Evolutionary conservation across 208 protist species (phyloP), one percentile per base, ranked within the genome.

Genomic region (Leishmania turanica): DNA sequence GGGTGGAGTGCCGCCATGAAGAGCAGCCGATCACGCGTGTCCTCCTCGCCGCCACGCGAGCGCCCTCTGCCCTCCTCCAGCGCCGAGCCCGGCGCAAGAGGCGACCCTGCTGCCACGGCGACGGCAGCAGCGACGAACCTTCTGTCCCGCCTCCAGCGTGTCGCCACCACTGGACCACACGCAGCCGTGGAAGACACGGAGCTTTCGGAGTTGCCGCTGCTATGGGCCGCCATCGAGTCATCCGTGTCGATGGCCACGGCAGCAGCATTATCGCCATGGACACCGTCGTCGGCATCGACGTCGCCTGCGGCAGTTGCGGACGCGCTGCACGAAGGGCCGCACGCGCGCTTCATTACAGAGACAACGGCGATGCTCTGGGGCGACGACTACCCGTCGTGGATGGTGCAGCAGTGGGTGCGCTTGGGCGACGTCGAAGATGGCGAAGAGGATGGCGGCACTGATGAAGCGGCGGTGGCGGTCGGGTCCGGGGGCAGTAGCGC

Each of bases 381-480:
- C 13, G 77, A 62, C 6, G 78, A 79, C 45, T 86, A 86, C 60
- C 82, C 82, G 21, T 31, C 62, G 1, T 86, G 82, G 82, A 68
- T 86, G 78, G 65, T 75, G 73, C 74, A 79, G 40, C 73, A 66
- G 77, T 86, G 82, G 82, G 37, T 77, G 72, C 78, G 75, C 13
- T 75, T 69, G 34, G 77, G n/a, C 7, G 78, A 75, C 71, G 47
- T 24, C 40, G 81, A 66, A 11, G 81, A 62, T 8, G 81, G 40
- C 11, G 78, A 79, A 7, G 82, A 69, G 56, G 78, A 75, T 17
- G 73, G 80, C 5, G 78, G 64, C 9, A 21, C n/a, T 17, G 56
- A 51, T 49, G 53, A 65, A 1, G 74, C 6, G 56, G 74, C 24
- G 24, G 56, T 47, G 74, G 51, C 51, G 9, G 37, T 4, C 66